Percentiles rank a stretch among this genome's conserved stretches.
Evolutionary conservation across 768 basidiomycete genomes (phyloP).

Genomic region (Leccinum arenicola): DNA sequence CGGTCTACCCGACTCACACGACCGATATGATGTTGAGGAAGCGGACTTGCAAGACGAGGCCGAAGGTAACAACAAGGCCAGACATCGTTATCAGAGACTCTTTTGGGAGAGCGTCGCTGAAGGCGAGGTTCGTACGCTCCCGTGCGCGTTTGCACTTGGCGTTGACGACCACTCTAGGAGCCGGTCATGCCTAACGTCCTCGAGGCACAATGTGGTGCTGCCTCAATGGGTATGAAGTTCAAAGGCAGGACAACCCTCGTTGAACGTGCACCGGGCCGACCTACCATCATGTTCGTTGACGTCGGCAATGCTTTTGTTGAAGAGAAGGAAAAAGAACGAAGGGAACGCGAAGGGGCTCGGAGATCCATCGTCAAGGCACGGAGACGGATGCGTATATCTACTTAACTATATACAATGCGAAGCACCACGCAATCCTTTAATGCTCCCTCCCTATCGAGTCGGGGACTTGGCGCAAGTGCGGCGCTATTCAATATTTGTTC

Average conservation of each 20-base stretch:
- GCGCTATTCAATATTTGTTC: not conserved
- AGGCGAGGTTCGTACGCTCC: constrained; percentile 48
- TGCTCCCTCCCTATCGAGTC: no score
- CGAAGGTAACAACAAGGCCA: constrained; percentile 52
- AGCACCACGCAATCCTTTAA: no score
- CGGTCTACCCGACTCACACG: not conserved
- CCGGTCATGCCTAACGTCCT: constrained; percentile 59
- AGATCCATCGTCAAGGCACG: constrained; percentile 36
- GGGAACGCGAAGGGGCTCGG: constrained; percentile 50
- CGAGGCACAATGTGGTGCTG: constrained; percentile 43
- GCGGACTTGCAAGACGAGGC: constrained; percentile 62
- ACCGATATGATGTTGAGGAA: constrained; percentile 49
- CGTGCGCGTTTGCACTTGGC: not conserved
- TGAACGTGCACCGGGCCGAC: constrained; percentile 42
- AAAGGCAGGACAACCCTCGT: constrained; percentile 39
- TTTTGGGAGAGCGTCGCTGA: constrained; percentile 83
- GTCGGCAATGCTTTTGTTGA: constrained; percentile 71
- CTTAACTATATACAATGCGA: no score
- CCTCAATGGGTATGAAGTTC: constrained; percentile 36
- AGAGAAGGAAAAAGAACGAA: constrained; percentile 46
- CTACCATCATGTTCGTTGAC: constrained; percentile 66
- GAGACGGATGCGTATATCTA: constrained; percentile 22
- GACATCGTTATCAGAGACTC: constrained; percentile 63
- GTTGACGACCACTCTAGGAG: constrained; percentile 40
- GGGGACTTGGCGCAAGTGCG: no score